Conservation (phyloP, 1,284 basidiomycete species). For the Tilletiaria anomala region DNA sequence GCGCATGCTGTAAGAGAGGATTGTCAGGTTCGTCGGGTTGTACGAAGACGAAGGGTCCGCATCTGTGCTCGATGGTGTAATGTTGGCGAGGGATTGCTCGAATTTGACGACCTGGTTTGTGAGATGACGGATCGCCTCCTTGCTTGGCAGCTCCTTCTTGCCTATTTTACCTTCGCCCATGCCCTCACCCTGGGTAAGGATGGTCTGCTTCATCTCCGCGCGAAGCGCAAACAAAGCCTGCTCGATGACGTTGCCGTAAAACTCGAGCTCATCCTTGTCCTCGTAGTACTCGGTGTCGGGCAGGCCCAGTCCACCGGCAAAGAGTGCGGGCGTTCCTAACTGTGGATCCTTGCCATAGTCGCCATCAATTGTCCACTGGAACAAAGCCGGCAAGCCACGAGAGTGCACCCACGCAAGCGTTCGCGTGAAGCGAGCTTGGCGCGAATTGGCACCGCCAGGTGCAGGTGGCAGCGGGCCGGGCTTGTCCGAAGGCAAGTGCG, state of each 20-base stretch:
- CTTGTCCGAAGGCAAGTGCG: conserved; percentile 15
- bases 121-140: conserved; percentile 44
- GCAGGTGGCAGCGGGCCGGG: conserved; percentile 17
- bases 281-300: conserved; percentile 91
- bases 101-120: conserved; percentile 63
- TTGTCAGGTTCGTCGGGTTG: conserved; percentile 65
- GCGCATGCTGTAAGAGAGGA: conserved; percentile 47
- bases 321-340: conserved; percentile 69
- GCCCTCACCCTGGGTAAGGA: conserved; percentile 47
- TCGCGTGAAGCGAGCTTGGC: conserved; percentile 51
- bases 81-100: conserved; percentile 64
- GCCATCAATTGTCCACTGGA: conserved; percentile 67
- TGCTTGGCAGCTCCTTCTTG: conserved; percentile 37
- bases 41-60: conserved; percentile 68
- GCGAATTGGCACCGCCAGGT: conserved; percentile 38
- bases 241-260: conserved; percentile 60
- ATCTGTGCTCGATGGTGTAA: conserved; percentile 50
- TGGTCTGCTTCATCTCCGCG: conserved; percentile 40
- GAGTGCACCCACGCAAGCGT: conserved; percentile 69
- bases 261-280: conserved; percentile 54
- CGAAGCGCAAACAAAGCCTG: conserved; percentile 52
- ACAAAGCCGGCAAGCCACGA: conserved; percentile 53
- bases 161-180: conserved; percentile 43
- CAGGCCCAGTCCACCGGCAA: conserved; percentile 66
- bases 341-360: conserved; percentile 81